phyloP scores from a whole-genome alignment of 371 early-diverging fungal species.

The Umbelopsis sp. region DNA sequence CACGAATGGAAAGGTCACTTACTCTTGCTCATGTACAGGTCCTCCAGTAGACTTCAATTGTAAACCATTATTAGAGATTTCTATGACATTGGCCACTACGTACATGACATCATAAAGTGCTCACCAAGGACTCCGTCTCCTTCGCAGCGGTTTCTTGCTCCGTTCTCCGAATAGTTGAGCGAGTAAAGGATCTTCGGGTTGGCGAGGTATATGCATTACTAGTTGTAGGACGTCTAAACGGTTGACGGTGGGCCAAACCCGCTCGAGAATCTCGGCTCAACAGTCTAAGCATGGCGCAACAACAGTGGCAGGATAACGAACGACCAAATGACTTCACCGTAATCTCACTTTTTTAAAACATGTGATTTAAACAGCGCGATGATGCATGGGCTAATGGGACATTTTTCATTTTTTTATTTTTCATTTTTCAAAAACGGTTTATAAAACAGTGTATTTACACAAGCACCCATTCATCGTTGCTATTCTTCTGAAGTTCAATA shows the following conservation, averaged over 20 bases:
- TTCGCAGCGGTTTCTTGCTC: conserved; percentile 15
- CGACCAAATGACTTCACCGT: neutral
- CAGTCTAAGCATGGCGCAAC: conserved; percentile 2
- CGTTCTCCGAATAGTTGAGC: conserved; percentile 10
- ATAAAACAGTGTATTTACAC: conserved; percentile 21
- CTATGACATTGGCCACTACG: neutral
- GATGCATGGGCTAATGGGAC: too few species aligned
- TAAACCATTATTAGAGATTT: neutral
- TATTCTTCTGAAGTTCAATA: conserved; percentile 23
- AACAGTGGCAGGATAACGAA: neutral
- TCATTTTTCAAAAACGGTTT: neutral
- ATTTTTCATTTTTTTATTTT: too few species aligned
- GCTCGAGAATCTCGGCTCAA: neutral
- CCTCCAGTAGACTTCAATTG: neutral
- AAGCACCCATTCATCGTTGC: conserved; percentile 23
- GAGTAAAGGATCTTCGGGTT: neutral
- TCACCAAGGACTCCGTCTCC: conserved; percentile 11
- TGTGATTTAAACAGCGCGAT: neutral
- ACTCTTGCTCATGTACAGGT: conserved; percentile 1
- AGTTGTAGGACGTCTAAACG: neutral
- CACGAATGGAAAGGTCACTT: neutral
- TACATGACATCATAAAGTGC: neutral
- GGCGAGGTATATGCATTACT: neutral
- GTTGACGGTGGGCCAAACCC: neutral
- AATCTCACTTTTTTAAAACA: neutral